Conservation (phyloP, 345 rosid genomes). For the Trapa incisa region DNA sequence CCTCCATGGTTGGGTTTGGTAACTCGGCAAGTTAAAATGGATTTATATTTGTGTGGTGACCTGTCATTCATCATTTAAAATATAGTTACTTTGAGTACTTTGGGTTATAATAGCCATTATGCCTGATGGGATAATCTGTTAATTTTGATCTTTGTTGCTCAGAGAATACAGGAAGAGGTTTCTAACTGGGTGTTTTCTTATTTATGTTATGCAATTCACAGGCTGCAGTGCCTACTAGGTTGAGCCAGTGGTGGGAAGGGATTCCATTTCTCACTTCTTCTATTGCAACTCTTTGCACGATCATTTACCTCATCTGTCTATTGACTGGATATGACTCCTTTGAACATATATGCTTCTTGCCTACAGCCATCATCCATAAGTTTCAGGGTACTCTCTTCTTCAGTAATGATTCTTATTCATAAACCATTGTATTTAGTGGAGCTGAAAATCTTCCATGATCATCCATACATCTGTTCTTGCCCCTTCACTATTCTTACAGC, state of each 20-base stretch:
- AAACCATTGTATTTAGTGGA: not conserved
- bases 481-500: not conserved
- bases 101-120: not conserved
- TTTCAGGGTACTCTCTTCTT: slow-evolving; percentile 56
- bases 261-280: slow-evolving; percentile 81
- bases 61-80: not conserved
- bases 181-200: not conserved
- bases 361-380: slow-evolving; percentile 50
- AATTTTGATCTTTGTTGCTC: not conserved
- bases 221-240: slow-evolving; percentile 77
- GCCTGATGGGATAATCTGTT: not conserved
- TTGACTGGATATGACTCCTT: slow-evolving; percentile 84
- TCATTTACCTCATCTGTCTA: slow-evolving; percentile 62
- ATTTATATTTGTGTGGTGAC: not conserved
- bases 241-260: slow-evolving; percentile 80
- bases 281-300: slow-evolving; percentile 53
- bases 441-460: not conserved
- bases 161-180: not conserved
- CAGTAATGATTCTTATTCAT: not conserved
- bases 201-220: slow-evolving; percentile 12
- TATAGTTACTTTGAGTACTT: not conserved
- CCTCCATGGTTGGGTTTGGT: not conserved
- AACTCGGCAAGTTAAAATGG: not conserved
- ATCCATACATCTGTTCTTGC: not conserved
- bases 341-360: slow-evolving; percentile 72